Conservation (phyloP, 192 early-diverging fungal species). For the Kappamyces sp. region DNA sequence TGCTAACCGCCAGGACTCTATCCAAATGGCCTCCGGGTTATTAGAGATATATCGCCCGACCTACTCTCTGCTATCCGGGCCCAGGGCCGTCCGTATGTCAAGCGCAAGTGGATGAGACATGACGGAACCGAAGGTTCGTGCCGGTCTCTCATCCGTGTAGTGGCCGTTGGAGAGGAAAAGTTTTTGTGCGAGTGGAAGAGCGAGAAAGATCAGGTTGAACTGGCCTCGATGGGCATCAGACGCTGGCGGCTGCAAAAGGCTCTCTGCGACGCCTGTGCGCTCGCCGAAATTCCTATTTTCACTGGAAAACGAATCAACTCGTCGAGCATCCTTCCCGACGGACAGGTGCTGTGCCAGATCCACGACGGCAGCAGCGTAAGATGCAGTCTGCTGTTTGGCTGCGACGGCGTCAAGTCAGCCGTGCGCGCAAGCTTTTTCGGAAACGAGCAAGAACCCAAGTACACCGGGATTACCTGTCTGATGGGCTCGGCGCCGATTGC, state of each 20-base stretch:
- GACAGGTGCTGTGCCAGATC: conserved; percentile 19
- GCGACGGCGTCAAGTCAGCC: conserved; percentile 38
- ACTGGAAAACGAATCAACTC: conserved; percentile 20
- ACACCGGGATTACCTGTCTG: conserved; percentile 40
- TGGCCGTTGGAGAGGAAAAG: conserved; percentile 30
- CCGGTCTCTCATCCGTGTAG: neutral
- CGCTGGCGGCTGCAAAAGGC: conserved; percentile 31
- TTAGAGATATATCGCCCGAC: conserved; percentile 28
- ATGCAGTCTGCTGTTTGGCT: conserved; percentile 30
- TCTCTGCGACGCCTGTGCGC: conserved; percentile 18
- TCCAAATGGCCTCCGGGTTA: conserved; percentile 31
- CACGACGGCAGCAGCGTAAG: conserved; percentile 10
- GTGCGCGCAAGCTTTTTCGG: conserved; percentile 27
- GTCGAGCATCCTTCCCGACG: conserved; percentile 1
- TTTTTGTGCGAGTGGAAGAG: conserved; percentile 9
- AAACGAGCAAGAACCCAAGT: conserved; percentile 19
- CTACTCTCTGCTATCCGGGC: conserved; percentile 18
- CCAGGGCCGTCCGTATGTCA: conserved; percentile 22
- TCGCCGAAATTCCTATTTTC: conserved; percentile 10
- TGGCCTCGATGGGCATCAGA: conserved; percentile 31
- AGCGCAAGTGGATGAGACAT: conserved; percentile 31
- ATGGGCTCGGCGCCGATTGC: conserved; percentile 37
- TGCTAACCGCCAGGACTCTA: conserved; percentile 16
- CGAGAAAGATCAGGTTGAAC: conserved; percentile 21
- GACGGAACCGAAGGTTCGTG: conserved; percentile 26